phyloP scores from a whole-genome alignment of 108 stramenopile species.

The Poteriospumella lacustris region DNA sequence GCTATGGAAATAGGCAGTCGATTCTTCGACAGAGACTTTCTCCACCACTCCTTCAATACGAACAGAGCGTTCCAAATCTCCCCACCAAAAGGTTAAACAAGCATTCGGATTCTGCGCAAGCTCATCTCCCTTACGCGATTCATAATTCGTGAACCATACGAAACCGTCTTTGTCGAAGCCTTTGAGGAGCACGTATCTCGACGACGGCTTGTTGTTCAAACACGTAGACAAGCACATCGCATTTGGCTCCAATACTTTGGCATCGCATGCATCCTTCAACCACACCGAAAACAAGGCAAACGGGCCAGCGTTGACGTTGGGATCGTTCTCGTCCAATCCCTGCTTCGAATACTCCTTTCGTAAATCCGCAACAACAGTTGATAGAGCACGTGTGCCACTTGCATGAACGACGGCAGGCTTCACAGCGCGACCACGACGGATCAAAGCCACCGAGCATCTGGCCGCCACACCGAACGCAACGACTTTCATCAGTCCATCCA shows the following conservation, averaged over 20 bases:
- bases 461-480: too few species aligned
- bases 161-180: constrained; percentile 49
- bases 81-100: constrained; percentile 56
- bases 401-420: too few species aligned
- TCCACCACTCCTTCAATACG: constrained; percentile 53
- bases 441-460: too few species aligned
- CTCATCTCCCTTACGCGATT: constrained; percentile 40
- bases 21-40: constrained; percentile 46
- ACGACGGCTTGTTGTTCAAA: constrained; percentile 38
- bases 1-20: constrained; percentile 48
- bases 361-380: constrained; percentile 21
- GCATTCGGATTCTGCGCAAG: constrained; percentile 34
- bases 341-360: constrained; percentile 25
- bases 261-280: constrained; percentile 48
- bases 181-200: constrained; percentile 55
- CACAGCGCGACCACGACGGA: too few species aligned
- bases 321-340: constrained; percentile 8
- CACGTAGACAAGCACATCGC: constrained; percentile 50
- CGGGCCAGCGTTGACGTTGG: constrained; percentile 22
- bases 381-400: too few species aligned
- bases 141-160: constrained; percentile 57
- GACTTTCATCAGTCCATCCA: too few species aligned
- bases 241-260: constrained; percentile 46
- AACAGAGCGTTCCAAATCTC: constrained; percentile 51
- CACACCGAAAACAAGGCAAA: constrained; percentile 42